phyloP scores from a whole-genome alignment of 305 asterid genomes.

The Stenogyne calaminthoides region DNA sequence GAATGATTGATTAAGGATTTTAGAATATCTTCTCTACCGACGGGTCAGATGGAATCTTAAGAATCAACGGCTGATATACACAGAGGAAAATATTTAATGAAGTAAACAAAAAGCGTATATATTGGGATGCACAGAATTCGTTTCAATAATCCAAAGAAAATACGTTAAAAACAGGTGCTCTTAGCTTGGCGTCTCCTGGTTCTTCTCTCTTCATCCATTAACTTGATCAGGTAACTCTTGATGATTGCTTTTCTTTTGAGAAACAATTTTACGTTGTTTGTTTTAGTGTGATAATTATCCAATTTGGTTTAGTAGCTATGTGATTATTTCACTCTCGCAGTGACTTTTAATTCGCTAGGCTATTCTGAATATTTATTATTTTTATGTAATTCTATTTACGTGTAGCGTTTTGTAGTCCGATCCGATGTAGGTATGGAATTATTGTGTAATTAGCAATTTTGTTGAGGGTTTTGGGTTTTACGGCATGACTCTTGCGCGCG shows the following conservation, averaged over 20 bases:
- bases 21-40: not conserved
- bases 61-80: slow-evolving; percentile 14
- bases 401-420: slow-evolving; percentile 1
- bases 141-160: slow-evolving; percentile 3
- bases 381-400: not conserved
- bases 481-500: not conserved
- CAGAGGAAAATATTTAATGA: not conserved
- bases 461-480: slow-evolving; percentile 15
- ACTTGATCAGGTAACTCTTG: slow-evolving; percentile 22
- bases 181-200: not conserved
- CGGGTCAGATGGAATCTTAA: slow-evolving; percentile 19
- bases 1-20: not conserved
- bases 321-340: not conserved
- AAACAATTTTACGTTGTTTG: not conserved
- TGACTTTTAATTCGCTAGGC: not conserved
- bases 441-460: not conserved
- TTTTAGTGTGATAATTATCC: not conserved
- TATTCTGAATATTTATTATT: slow-evolving; percentile 4
- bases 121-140: not conserved
- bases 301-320: not conserved
- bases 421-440: slow-evolving; percentile 5
- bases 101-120: not conserved
- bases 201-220: slow-evolving; percentile 10
- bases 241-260: not conserved
- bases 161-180: not conserved